Conservation (phyloP, 1,284 basidiomycete species). For the Tremellales sp. region DNA sequence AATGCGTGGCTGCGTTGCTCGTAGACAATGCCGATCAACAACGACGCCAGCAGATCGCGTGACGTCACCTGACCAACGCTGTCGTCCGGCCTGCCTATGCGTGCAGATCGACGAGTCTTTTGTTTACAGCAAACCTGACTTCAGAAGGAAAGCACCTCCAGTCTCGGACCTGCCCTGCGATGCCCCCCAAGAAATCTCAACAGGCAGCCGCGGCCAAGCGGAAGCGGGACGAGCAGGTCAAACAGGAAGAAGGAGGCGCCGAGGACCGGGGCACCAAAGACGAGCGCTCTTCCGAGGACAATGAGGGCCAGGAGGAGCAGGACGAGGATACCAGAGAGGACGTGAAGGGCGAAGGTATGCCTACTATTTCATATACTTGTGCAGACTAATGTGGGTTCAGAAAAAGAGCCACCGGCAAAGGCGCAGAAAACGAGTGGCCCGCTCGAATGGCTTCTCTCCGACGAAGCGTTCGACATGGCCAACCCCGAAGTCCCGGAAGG, state of each 20-base stretch:
- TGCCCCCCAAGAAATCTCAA: background rate
- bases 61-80: background rate
- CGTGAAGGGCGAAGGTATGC: background rate
- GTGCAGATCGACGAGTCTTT: too few species aligned
- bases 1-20: background rate
- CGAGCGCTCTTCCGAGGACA: background rate
- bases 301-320: background rate
- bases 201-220: conserved; percentile 10
- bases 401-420: conserved; percentile 8
- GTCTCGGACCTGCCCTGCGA: too few species aligned
- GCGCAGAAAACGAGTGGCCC: conserved; percentile 2
- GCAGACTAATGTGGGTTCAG: background rate
- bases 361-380: background rate
- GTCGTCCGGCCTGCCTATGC: background rate
- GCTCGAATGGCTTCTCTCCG: conserved; percentile 23
- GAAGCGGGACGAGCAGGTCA: conserved; percentile 5
- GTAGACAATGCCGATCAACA: background rate
- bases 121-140: too few species aligned
- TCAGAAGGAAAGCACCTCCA: too few species aligned
- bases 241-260: conserved; percentile 2
- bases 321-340: background rate
- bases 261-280: background rate
- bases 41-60: background rate
- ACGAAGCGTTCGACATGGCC: conserved; percentile 26
- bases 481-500: conserved; percentile 20